phyloP scores from a whole-genome alignment of 169 alveolate species.

The Pseudocohnilembus persalinus region DNA sequence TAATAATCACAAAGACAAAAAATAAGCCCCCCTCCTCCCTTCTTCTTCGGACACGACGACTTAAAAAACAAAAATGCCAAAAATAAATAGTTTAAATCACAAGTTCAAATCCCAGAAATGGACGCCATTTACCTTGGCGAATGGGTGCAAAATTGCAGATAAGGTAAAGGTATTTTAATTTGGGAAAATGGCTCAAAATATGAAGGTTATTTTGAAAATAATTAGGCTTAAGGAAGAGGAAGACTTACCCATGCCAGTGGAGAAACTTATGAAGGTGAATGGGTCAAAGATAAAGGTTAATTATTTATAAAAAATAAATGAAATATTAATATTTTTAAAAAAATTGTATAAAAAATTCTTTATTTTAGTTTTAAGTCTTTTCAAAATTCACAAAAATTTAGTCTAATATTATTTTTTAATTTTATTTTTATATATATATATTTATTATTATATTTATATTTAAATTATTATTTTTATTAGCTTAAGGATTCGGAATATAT shows the following conservation, averaged over 20 bases:
- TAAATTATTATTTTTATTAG: background rate
- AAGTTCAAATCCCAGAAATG: constrained; percentile 23
- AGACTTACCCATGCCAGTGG: constrained; percentile 60
- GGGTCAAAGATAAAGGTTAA: background rate
- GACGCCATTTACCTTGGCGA: constrained; percentile 51
- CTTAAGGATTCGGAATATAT: constrained; percentile 20
- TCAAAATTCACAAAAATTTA: no score
- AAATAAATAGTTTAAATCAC: constrained; percentile 20
- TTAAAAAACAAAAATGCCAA: background rate
- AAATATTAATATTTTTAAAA: no score
- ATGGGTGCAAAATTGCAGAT: constrained; percentile 46
- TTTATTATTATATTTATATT: no score
- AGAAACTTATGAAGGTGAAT: background rate
- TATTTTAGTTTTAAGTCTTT: no score
- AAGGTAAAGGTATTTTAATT: constrained; percentile 65
- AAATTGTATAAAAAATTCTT: no score
- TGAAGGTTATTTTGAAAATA: constrained; percentile 13
- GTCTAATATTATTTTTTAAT: no score
- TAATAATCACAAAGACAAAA: background rate
- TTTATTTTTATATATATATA: no score
- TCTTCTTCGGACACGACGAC: constrained; percentile 17
- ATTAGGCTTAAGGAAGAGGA: constrained; percentile 47
- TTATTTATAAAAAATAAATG: no score
- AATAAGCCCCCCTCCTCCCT: constrained; percentile 12
- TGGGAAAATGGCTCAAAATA: constrained; percentile 49